Conservation (phyloP, 2,329 filamentous ascomycete species). For the Talaromyces albobiverticillius region DNA sequence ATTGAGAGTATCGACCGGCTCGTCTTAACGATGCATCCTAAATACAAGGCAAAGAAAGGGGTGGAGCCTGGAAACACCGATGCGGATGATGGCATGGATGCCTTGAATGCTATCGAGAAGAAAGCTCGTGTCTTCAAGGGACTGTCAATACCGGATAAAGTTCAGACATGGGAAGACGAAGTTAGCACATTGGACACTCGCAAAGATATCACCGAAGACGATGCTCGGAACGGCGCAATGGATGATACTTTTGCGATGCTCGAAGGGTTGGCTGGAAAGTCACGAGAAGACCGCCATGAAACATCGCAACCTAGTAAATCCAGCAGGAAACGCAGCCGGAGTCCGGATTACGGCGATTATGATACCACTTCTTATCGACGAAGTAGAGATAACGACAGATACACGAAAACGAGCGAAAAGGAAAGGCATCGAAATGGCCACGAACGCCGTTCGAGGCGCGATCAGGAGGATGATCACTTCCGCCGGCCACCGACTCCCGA, state of each 20-base stretch:
- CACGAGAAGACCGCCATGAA: constrained; percentile 38
- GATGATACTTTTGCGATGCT: constrained; percentile 91
- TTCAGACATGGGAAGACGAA: constrained; percentile 54
- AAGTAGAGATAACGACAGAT: constrained; percentile 39
- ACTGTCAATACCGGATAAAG: constrained; percentile 78
- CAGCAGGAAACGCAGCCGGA: constrained; percentile 55
- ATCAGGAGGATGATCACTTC: constrained; percentile 56
- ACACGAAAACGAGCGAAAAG: constrained; percentile 43
- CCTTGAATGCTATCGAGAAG: constrained; percentile 54
- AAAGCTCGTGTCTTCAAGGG: constrained; percentile 90
- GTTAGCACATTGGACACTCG: too few species aligned
- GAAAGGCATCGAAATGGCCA: constrained; percentile 41
- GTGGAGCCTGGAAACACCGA: constrained; percentile 34
- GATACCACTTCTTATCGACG: constrained; percentile 28
- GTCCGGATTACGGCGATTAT: constrained; percentile 49
- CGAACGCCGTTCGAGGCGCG: constrained; percentile 39
- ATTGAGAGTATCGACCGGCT: constrained; percentile 89
- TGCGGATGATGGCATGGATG: constrained; percentile 43
- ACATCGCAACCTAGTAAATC: constrained; percentile 31
- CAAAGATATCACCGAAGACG: constrained; percentile 26
- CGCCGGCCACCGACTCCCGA: constrained; percentile 66
- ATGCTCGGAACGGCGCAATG: constrained; percentile 62
- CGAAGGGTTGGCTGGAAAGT: constrained; percentile 76
- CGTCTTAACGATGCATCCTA: constrained; percentile 85
- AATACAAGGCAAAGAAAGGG: constrained; percentile 63